These are phyloP conservation scores for Lodderomyces margitis DNA, from an alignment of 1,139 yeast genomes.

Conservation along the genomic window DNA sequence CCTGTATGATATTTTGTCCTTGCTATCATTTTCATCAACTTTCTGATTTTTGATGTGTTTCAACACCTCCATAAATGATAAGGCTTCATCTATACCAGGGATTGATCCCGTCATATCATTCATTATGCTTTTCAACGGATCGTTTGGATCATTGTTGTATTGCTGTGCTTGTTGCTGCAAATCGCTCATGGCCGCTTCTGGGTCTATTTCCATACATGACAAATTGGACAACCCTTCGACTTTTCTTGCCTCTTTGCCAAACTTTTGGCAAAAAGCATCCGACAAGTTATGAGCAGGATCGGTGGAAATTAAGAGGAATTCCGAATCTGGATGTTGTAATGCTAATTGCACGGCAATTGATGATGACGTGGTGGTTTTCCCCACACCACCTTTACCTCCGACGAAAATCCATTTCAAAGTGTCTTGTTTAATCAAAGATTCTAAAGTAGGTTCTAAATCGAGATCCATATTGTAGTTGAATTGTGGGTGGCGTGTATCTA, in stretches of 20 bases:
- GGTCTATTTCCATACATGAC: constrained; percentile 98
- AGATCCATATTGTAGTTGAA: constrained; percentile 33
- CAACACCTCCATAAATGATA: constrained; percentile 95
- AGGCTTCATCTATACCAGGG: constrained; percentile 97
- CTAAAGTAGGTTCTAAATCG: constrained; percentile 64
- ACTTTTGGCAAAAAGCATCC: constrained; percentile 97
- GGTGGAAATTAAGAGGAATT: constrained; percentile 86
- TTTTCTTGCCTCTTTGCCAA: constrained; percentile 91
- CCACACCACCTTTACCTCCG: constrained; percentile 99
- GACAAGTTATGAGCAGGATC: constrained; percentile 98
- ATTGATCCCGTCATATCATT: constrained; percentile 91
- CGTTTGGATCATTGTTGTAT: constrained; percentile 55
- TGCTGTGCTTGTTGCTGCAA: constrained; percentile 63
- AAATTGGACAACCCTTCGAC: constrained; percentile 87
- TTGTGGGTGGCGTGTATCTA: neutral
- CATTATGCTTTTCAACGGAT: constrained; percentile 71
- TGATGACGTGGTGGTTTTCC: constrained; percentile 95
- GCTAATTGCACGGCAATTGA: constrained; percentile 92
- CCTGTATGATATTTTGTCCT: constrained; percentile 50
- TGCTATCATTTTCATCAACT: constrained; percentile 19
- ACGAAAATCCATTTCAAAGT: constrained; percentile 94
- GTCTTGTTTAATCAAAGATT: constrained; percentile 61
- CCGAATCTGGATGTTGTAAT: constrained; percentile 72
- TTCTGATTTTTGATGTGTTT: constrained; percentile 88
- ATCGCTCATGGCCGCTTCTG: constrained; percentile 90